Conservation (phyloP, 75 land plant genomes). For the Adiantum capillusveneris region DNA sequence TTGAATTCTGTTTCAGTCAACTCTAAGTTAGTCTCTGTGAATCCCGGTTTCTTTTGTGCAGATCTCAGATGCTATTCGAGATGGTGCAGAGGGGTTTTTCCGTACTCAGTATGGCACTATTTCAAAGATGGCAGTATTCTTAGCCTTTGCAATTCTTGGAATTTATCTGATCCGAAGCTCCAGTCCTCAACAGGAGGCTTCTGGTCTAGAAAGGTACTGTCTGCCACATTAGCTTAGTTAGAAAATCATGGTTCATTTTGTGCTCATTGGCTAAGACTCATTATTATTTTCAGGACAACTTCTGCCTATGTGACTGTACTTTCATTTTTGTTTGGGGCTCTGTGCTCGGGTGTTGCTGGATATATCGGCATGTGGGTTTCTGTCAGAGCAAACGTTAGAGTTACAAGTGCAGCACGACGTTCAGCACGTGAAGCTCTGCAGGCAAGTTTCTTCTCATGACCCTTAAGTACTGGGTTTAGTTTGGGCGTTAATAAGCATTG, state of each 20-base stretch:
- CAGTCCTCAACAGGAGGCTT: conserved; percentile 85
- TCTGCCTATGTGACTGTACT: conserved; percentile 84
- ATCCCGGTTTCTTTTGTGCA: conserved; percentile 25
- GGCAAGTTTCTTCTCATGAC: conserved; percentile 46
- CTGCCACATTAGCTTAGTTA: no score
- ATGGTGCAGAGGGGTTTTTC: conserved; percentile 99
- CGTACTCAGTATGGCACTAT: conserved; percentile 97
- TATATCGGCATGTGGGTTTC: conserved; percentile 99
- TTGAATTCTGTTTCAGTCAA: no score
- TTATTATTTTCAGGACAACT: conserved; percentile 49
- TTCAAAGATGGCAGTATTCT: conserved; percentile 87
- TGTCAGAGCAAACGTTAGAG: conserved; percentile 98
- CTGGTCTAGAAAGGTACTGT: conserved; percentile 74
- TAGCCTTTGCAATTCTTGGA: conserved; percentile 64
- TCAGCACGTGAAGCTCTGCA: conserved; percentile 95
- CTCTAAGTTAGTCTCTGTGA: no score
- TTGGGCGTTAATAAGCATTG: no score
- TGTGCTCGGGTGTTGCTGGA: conserved; percentile 96
- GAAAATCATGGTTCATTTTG: no score
- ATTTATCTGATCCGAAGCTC: conserved; percentile 80
- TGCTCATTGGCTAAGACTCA: no score
- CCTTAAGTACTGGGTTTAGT: no score
- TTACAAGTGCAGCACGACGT: conserved; percentile 96
- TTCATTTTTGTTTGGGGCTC: conserved; percentile 88
- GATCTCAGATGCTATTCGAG: conserved; percentile 99